Base-by-base conservation (phyloP, 2,329 filamentous ascomycete species). In the Calonectria hawksworthii region DNA sequence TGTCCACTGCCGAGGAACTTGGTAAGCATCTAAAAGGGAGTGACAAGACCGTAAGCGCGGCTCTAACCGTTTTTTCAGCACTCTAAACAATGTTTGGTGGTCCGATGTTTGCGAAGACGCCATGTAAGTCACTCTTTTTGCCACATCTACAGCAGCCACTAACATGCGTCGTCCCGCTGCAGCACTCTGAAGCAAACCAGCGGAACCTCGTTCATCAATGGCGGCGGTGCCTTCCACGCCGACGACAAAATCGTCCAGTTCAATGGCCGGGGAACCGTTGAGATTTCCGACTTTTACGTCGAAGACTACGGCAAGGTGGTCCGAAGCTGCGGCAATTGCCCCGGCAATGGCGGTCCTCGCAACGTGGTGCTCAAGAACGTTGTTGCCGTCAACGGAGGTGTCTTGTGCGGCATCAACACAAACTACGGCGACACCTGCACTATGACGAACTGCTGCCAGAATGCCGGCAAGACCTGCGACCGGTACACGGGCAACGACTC, bases 1-100 rank as follows among this genome's bases (percentile, higher is more conserved):
- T 67, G 85, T 90, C 30, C 88, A 90, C 83, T 90, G 89, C 81
- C 81, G 86, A 69, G 88, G 87, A 28, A 81, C 84, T 18, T 90
- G 88, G 70, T 72, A 30, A 61, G 41, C 34, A 41, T 44, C 16
- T 6, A 32, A 32, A 32, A 36, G 10, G 13, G 21, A 54, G 14
- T 9, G 28, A 7, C 16, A 7, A 21, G 2, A 6, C 1, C 5
- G 7, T n/a, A 14, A 14, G 4, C 30, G 3, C n/a, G 32, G 28
- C 23, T n/a, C 64, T 63, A 47, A 68, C 14, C 52, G 18, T 16
- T 26, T 6, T 52, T 8, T 30, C 21, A 73, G 71, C 78, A 84
- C 82, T 7, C 74, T 84, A n/a, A 82, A 83, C 73, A 84, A 85
- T 75, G 85, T 87, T 73, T 85, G 84, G 85, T 85, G 83, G 80